phyloP scores from a whole-genome alignment of 2,329 filamentous ascomycete genomes.

The Neofusicoccum ribis region DNA sequence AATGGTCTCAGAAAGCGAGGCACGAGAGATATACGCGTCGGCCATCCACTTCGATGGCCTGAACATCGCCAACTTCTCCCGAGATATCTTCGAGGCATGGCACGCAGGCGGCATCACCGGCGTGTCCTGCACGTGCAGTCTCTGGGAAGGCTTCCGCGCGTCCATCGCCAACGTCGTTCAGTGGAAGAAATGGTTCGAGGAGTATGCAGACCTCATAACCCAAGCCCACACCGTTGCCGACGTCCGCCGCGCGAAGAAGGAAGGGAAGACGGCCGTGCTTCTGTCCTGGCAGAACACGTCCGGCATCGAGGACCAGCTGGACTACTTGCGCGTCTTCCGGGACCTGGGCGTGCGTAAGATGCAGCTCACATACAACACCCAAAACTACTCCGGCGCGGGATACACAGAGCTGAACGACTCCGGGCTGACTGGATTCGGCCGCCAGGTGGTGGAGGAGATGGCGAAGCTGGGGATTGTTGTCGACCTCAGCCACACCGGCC shows the following conservation, averaged over 20 bases:
- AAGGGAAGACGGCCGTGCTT: slow-evolving; percentile 41
- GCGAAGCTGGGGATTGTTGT: slow-evolving; percentile 39
- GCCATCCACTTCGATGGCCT: slow-evolving; percentile 45
- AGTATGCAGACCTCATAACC: slow-evolving; percentile 42
- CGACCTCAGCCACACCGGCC: slow-evolving; percentile 40
- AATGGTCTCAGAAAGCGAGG: slow-evolving; percentile 41
- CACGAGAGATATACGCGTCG: slow-evolving; percentile 37
- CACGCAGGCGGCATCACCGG: slow-evolving; percentile 39
- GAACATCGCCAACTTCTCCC: slow-evolving; percentile 44
- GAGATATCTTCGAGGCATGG: slow-evolving; percentile 45
- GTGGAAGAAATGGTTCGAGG: slow-evolving; percentile 47
- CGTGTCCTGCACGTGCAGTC: slow-evolving; percentile 44
- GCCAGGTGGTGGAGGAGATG: slow-evolving; percentile 37
- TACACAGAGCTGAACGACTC: slow-evolving; percentile 42
- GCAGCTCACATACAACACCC: slow-evolving; percentile 47
- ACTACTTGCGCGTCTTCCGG: slow-evolving; percentile 43
- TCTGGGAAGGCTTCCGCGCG: slow-evolving; percentile 43
- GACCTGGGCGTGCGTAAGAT: slow-evolving; percentile 45
- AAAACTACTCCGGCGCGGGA: slow-evolving; percentile 44
- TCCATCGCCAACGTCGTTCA: slow-evolving; percentile 44
- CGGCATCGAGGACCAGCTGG: slow-evolving; percentile 42
- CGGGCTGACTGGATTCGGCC: slow-evolving; percentile 40
- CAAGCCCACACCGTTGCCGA: slow-evolving; percentile 41
- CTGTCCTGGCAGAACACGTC: slow-evolving; percentile 46
- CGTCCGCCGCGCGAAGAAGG: slow-evolving; percentile 39